Conservation (phyloP, 352 stramenopile genomes). For the Discostella stelligera region DNA sequence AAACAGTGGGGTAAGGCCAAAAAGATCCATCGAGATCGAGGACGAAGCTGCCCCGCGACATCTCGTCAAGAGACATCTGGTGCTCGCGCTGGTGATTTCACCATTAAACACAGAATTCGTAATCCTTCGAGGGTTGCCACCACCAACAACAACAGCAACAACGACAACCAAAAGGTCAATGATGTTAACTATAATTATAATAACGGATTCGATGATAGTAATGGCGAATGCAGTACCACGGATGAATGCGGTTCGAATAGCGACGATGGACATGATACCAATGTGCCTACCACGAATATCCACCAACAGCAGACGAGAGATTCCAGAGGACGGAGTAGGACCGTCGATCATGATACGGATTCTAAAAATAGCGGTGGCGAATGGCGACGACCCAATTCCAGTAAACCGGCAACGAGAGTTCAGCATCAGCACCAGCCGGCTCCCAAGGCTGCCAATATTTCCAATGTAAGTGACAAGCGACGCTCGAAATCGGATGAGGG, state of each 20-base stretch:
- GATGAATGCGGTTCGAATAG: neutral
- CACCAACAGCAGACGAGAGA: neutral
- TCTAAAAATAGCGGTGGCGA: neutral
- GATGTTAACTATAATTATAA: slow-evolving; percentile 7
- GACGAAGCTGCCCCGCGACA: neutral
- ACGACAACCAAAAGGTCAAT: neutral
- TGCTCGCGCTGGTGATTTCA: neutral
- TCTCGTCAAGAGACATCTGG: neutral
- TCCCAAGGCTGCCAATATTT: neutral
- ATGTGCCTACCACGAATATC: neutral
- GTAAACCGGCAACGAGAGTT: neutral
- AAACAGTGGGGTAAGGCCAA: slow-evolving; percentile 14
- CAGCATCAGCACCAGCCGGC: neutral
- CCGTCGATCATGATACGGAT: neutral
- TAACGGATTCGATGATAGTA: slow-evolving; percentile 4
- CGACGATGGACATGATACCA: neutral
- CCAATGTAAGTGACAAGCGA: slow-evolving; percentile 1
- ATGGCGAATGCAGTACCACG: slow-evolving; percentile 13
- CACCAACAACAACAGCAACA: neutral
- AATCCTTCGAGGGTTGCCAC: neutral
- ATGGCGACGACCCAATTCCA: neutral
- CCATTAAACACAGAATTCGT: neutral
- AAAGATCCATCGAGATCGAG: neutral
- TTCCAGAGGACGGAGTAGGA: neutral
- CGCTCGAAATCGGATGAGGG: neutral